phyloP scores from a whole-genome alignment of 2,329 filamentous ascomycete species.

The Pyrenophora graminea region DNA sequence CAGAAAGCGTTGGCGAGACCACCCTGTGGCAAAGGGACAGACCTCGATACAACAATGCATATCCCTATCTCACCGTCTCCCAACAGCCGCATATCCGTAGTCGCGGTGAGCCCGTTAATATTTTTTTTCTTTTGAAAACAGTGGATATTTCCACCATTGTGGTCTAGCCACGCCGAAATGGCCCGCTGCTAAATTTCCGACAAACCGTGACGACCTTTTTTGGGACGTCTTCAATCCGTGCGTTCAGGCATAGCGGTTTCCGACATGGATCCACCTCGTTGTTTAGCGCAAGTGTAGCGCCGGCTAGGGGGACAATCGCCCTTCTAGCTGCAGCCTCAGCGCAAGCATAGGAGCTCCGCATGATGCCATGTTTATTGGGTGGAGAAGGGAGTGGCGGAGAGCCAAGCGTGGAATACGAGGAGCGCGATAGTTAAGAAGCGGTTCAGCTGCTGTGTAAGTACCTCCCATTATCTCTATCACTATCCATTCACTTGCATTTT shows the following conservation, averaged over 20 bases:
- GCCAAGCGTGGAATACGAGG: slow-evolving; percentile 21
- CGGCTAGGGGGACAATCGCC: slow-evolving; percentile 7
- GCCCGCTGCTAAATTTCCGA: slow-evolving; percentile 6
- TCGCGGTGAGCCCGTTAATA: background rate
- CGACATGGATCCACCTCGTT: slow-evolving; percentile 7
- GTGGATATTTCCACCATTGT: slow-evolving; percentile 4
- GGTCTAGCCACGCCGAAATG: slow-evolving; percentile 8
- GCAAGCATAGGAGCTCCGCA: slow-evolving; percentile 10
- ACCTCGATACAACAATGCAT: background rate
- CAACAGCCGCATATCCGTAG: no score
- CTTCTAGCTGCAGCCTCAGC: slow-evolving; percentile 12
- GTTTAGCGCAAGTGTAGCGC: slow-evolving; percentile 17
- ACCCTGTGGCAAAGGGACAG: background rate
- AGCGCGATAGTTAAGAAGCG: slow-evolving; percentile 9
- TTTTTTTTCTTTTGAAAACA: background rate
- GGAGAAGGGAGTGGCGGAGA: slow-evolving; percentile 7
- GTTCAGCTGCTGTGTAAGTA: slow-evolving; percentile 6
- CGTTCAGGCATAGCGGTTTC: slow-evolving; percentile 14
- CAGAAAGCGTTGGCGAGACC: background rate
- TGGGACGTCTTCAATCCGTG: slow-evolving; percentile 12
- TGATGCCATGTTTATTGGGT: slow-evolving; percentile 16
- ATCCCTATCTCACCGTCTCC: no score
- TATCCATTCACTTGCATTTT: background rate
- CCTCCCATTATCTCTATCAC: background rate
- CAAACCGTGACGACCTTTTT: background rate